Evolutionary conservation across 2,329 filamentous ascomycete genomes (phyloP).

Genomic region (Penicillium aurantiogriseum): DNA sequence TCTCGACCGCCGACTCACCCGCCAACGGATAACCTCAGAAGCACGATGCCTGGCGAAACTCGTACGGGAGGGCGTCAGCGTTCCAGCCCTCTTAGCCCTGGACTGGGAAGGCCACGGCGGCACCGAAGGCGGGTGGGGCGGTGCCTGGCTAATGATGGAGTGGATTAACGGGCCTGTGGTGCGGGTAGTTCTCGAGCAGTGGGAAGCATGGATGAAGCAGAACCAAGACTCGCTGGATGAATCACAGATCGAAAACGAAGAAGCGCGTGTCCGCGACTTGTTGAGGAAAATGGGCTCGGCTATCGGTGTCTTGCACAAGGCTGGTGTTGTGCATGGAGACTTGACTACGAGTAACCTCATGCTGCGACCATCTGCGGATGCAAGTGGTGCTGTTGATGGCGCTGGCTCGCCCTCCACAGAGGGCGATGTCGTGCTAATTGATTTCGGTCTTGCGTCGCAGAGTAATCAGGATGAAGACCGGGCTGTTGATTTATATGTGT

Average conservation of each 20-base stretch:
- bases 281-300: slow-evolving; percentile 69
- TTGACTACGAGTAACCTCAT: slow-evolving; percentile 98
- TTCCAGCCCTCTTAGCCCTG: slow-evolving; percentile 75
- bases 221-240: slow-evolving; percentile 32
- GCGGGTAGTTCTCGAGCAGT: slow-evolving; percentile 66
- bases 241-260: slow-evolving; percentile 40
- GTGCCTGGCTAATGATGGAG: slow-evolving; percentile 78
- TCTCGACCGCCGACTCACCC: slow-evolving; percentile 83
- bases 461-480: slow-evolving; percentile 84
- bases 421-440: slow-evolving; percentile 85
- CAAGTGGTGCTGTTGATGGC: slow-evolving; percentile 16
- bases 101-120: slow-evolving; percentile 62
- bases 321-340: slow-evolving; percentile 91
- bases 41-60: slow-evolving; percentile 80
- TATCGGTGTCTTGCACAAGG: slow-evolving; percentile 73
- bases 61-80: slow-evolving; percentile 71
- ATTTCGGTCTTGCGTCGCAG: slow-evolving; percentile 86
- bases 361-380: slow-evolving; percentile 53
- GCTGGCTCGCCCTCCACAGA: slow-evolving; percentile 40
- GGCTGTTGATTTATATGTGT: slow-evolving; percentile 92
- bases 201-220: slow-evolving; percentile 55
- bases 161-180: slow-evolving; percentile 77
- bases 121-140: slow-evolving; percentile 54
- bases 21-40: slow-evolving; percentile 83
- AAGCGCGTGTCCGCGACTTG: slow-evolving; percentile 57